Conservation (phyloP, 2,329 filamentous ascomycete genomes). For the Dactylellina drechsleri region DNA sequence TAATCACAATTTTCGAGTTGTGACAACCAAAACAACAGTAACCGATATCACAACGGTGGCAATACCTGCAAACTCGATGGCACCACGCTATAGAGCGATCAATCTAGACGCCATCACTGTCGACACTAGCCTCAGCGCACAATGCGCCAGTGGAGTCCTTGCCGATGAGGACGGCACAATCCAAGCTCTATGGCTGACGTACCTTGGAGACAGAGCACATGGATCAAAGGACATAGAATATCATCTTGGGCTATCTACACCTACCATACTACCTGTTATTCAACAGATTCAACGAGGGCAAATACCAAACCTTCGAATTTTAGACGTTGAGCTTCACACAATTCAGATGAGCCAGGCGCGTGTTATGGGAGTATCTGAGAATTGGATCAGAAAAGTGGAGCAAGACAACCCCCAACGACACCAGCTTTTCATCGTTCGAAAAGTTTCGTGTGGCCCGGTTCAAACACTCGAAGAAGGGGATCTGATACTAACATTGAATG, state of each 20-base stretch:
- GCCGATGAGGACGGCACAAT: constrained; percentile 90
- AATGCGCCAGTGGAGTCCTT: constrained; percentile 93
- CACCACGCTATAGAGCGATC: constrained; percentile 90
- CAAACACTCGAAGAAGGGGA: constrained; percentile 85
- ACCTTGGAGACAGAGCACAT: constrained; percentile 87
- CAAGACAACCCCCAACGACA: constrained; percentile 89
- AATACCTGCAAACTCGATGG: constrained; percentile 90
- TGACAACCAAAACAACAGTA: constrained; percentile 91
- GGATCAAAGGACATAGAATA: constrained; percentile 86
- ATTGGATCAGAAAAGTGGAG: constrained; percentile 93
- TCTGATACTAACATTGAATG: constrained; percentile 89
- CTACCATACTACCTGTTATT: constrained; percentile 87
- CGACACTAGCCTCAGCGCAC: constrained; percentile 87
- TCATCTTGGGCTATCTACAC: constrained; percentile 89
- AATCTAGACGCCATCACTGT: constrained; percentile 98
- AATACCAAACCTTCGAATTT: constrained; percentile 83
- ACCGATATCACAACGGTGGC: constrained; percentile 97
- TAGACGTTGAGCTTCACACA: constrained; percentile 92
- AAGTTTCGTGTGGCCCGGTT: constrained; percentile 76
- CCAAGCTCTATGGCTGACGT: constrained; percentile 95
- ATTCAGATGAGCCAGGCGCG: constrained; percentile 97
- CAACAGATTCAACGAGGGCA: constrained; percentile 82
- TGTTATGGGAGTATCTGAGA: constrained; percentile 95
- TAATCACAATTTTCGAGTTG: constrained; percentile 92
- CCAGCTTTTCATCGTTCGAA: constrained; percentile 98